Conservation (phyloP, 1,284 basidiomycete genomes). For the Ceraceosorus guamensis region DNA sequence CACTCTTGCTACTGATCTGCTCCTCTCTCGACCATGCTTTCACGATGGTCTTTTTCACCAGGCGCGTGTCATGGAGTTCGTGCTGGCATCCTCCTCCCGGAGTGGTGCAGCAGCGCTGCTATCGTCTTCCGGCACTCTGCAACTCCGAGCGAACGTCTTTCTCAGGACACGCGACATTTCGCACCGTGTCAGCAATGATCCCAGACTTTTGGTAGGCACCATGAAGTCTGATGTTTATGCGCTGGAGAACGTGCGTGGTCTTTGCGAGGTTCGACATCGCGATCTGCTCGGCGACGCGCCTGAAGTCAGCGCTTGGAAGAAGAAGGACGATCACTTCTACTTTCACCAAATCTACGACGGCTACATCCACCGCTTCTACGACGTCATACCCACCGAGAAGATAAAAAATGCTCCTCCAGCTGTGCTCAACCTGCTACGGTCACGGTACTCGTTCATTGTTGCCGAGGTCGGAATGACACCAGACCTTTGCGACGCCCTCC, state of each 20-base stretch:
- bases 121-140: slow-evolving; percentile 35
- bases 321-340: slow-evolving; percentile 87
- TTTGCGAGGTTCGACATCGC: slow-evolving; percentile 84
- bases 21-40: not conserved
- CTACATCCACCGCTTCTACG: slow-evolving; percentile 96
- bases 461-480: slow-evolving; percentile 85
- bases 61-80: slow-evolving; percentile 86
- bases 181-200: slow-evolving; percentile 75
- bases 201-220: slow-evolving; percentile 79
- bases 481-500: slow-evolving; percentile 78
- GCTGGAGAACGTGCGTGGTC: slow-evolving; percentile 78
- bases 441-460: slow-evolving; percentile 87
- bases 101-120: slow-evolving; percentile 61
- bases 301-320: slow-evolving; percentile 89
- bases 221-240: slow-evolving; percentile 93
- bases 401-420: slow-evolving; percentile 63
- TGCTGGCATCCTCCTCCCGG: slow-evolving; percentile 67
- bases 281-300: slow-evolving; percentile 69
- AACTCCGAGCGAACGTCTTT: slow-evolving; percentile 81
- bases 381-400: slow-evolving; percentile 78
- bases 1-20: not conserved
- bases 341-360: slow-evolving; percentile 90
- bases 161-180: slow-evolving; percentile 83
- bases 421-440: slow-evolving; percentile 54
- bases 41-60: not conserved